Percentiles rank a stretch among this genome's conserved stretches.
Evolutionary conservation across 2,329 filamentous ascomycete species (phyloP).

Genomic region (Epichloe gansuensis): DNA sequence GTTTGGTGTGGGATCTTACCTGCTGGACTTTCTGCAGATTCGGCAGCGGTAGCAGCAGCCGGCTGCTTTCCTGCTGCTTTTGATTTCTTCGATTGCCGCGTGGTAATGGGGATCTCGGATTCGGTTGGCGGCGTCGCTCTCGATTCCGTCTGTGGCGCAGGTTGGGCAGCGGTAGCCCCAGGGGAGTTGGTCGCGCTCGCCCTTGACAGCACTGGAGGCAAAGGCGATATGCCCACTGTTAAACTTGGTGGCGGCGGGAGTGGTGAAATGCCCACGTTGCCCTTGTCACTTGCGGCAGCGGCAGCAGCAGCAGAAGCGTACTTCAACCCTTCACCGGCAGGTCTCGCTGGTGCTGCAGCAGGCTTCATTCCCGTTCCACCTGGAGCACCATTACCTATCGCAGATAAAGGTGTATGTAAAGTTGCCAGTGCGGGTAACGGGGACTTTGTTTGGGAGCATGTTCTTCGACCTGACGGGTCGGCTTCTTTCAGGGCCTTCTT

Average conservation of each 20-base stretch:
- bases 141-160: constrained; percentile 21
- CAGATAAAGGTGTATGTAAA: constrained; percentile 61
- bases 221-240: constrained; percentile 31
- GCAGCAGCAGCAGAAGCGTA: constrained; percentile 95
- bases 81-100: constrained; percentile 25
- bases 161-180: constrained; percentile 34
- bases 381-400: constrained; percentile 43
- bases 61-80: constrained; percentile 34
- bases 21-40: constrained; percentile 31
- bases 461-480: constrained; percentile 47
- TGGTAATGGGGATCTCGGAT: constrained; percentile 15
- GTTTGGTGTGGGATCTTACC: constrained; percentile 20
- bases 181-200: constrained; percentile 44
- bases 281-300: constrained; percentile 75
- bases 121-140: constrained; percentile 9
- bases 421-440: constrained; percentile 88
- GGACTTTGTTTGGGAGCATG: constrained; percentile 87
- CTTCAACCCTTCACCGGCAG: constrained; percentile 82
- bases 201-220: constrained; percentile 42
- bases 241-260: constrained; percentile 77
- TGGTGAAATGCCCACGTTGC: constrained; percentile 85
- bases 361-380: constrained; percentile 73
- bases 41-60: constrained; percentile 22
- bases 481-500: constrained; percentile 52
- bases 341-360: constrained; percentile 70